These are phyloP conservation scores for Aspergillus ostianus DNA, from an alignment of 495 filamentous ascomycete genomes.

Conservation along the genomic window DNA sequence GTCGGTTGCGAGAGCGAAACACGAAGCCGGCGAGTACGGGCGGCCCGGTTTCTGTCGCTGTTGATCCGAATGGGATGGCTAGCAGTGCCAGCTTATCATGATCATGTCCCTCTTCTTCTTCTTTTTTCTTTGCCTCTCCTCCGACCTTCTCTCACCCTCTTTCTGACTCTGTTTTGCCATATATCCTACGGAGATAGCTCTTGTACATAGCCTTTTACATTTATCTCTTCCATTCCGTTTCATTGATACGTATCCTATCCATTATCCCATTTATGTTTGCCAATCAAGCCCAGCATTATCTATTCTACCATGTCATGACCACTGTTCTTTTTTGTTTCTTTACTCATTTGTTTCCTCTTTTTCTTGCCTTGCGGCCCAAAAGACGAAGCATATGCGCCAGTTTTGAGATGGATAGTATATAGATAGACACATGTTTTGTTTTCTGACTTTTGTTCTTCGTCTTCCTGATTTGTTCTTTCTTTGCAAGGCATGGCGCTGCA, in stretches of 20 bases:
- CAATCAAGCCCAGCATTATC: no score
- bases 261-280: no score
- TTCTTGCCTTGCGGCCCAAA: no score
- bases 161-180: background rate
- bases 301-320: no score
- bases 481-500: background rate
- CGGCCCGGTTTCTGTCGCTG: constrained; percentile 9
- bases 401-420: no score
- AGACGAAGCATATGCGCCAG: no score
- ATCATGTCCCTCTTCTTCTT: constrained; percentile 1
- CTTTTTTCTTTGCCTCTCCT: background rate
- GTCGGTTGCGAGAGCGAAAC: constrained; percentile 75
- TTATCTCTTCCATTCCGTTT: background rate
- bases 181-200: background rate
- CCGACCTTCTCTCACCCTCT: background rate
- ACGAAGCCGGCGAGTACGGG: constrained; percentile 32
- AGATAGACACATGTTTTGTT: no score
- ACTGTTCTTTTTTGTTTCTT: no score
- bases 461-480: background rate
- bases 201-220: background rate
- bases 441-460: no score
- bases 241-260: no score
- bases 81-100: background rate
- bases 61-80: background rate
- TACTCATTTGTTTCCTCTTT: no score